Percentiles rank a stretch among this genome's conserved stretches.
Evolutionary conservation across 2,329 filamentous ascomycete species (phyloP).

Genomic region (Eutypella sp.): DNA sequence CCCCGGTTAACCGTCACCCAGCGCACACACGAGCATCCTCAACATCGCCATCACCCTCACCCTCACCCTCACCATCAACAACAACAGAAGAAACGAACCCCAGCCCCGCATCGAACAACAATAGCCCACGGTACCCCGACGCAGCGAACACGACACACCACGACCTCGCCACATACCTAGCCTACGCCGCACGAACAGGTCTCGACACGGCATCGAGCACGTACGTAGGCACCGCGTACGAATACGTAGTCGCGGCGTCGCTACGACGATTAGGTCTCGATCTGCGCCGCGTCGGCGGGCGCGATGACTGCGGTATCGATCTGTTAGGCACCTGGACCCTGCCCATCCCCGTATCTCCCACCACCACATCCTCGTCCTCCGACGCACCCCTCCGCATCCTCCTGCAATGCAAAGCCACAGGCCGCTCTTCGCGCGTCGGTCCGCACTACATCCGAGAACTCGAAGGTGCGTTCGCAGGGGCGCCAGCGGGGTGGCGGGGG

Average conservation of each 20-base stretch:
- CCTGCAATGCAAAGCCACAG: constrained; percentile 65
- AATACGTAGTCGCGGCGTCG: constrained; percentile 59
- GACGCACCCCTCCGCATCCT: constrained; percentile 40
- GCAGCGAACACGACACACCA: constrained; percentile 49
- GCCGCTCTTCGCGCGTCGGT: constrained; percentile 36
- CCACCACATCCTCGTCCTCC: constrained; percentile 9
- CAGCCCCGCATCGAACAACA: neutral
- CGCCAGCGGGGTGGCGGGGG: constrained; percentile 66
- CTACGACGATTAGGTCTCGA: constrained; percentile 59
- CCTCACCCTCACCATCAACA: neutral
- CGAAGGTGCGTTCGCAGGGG: constrained; percentile 70
- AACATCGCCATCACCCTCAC: neutral
- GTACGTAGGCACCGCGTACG: constrained; percentile 71
- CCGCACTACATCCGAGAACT: constrained; percentile 68
- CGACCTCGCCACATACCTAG: constrained; percentile 59
- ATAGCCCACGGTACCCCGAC: constrained; percentile 36
- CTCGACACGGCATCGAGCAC: constrained; percentile 53
- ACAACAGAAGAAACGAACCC: neutral
- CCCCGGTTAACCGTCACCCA: too few relatives aligned
- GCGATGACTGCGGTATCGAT: constrained; percentile 68
- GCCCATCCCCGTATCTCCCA: constrained; percentile 18
- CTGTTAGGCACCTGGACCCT: constrained; percentile 66
- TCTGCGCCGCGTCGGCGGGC: constrained; percentile 60
- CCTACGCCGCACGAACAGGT: constrained; percentile 53
- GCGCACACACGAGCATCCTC: too few relatives aligned